phyloP scores from a whole-genome alignment of 345 rosid species.

The Murraya koenigii region DNA sequence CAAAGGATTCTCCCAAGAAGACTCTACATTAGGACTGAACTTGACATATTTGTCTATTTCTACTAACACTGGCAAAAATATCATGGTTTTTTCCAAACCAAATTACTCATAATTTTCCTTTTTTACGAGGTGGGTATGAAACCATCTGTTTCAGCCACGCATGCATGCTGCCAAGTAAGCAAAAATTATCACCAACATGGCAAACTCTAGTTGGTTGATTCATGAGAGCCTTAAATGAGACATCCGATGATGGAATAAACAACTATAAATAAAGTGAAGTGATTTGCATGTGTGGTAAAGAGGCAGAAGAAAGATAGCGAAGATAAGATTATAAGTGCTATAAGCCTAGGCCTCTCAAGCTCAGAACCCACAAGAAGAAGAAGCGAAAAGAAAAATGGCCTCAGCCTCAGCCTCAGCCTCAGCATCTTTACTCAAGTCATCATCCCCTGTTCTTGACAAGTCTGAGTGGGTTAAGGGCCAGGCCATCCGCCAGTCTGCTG shows the following conservation, averaged over 20 bases:
- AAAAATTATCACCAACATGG: constrained; percentile 68
- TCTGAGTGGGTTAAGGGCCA: constrained; percentile 82
- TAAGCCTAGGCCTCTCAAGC: constrained; percentile 7
- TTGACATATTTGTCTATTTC: constrained; percentile 30
- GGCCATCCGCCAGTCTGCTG: constrained; percentile 58
- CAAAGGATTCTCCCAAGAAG: constrained; percentile 16
- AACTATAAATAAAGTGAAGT: constrained; percentile 42
- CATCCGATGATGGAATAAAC: constrained; percentile 39
- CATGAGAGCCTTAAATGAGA: constrained; percentile 73
- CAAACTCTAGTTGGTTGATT: constrained; percentile 33
- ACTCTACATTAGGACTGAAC: constrained; percentile 9
- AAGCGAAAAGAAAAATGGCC: constrained; percentile 72
- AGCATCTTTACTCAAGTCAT: constrained; percentile 52
- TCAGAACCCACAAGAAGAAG: neutral
- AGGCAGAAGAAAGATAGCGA: constrained; percentile 21
- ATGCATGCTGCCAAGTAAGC: constrained; percentile 23
- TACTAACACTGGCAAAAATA: constrained; percentile 12
- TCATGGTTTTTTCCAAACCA: constrained; percentile 11
- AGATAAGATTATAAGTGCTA: constrained; percentile 38
- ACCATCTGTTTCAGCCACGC: constrained; percentile 39
- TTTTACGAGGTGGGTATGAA: constrained; percentile 35
- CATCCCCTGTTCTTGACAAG: constrained; percentile 78
- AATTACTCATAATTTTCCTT: neutral
- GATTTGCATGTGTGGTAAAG: constrained; percentile 40
- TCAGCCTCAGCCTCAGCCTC: constrained; percentile 88